Evolutionary conservation across 352 stramenopile species (phyloP), one percentile per base, ranked within the genome.

Genomic region (Ophiocytium majus): DNA sequence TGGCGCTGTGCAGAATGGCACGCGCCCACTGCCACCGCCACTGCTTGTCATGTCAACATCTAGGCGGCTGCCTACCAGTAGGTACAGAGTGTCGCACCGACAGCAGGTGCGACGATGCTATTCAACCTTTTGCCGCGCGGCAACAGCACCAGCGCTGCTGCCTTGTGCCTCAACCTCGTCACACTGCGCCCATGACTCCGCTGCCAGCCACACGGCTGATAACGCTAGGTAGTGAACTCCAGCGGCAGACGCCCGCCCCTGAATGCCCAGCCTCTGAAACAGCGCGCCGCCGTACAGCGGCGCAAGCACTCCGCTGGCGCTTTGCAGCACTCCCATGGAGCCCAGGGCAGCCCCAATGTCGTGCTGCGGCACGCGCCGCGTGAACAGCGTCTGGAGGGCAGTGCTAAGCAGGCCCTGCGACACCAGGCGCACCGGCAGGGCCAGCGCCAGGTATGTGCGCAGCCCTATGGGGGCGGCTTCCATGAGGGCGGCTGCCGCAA

Each of bases 241-340:
- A 0, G 66, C 82, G 10, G 85, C 66, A 5, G 74, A 34, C 0
- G 85, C 71, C 35, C 83, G 75, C 28, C 75, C 74, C 76, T 66
- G n/a, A 0, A 78, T 63, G 32, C 85, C 83, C 33, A 82, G 23
- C 1, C 63, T 43, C 5, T 76, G 83, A 14, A 89, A 79, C n/a
- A 89, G 76, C 66, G 49, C 76, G 10, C 83, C 86, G 1, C 86
- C 86, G 57, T 89, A 89, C 37, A 87, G 31, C 9, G 86, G 86
- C 17, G 63, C 86, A 19, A 86, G 36, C 57, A 89, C 83, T 17
- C 84, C 84, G 49, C 50, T 79, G 5, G 83, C 79, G n/a, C 66
- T 81, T 66, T 63, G 50, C 57, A 89, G 28, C 32, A 88, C 82
- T 34, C 80, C 79, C 17, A 89, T 85, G n/a, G 85, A 50, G 43